These are phyloP conservation scores for Crithidia acanthocephali DNA, from an alignment of 208 protist species.

Conservation along the genomic window DNA sequence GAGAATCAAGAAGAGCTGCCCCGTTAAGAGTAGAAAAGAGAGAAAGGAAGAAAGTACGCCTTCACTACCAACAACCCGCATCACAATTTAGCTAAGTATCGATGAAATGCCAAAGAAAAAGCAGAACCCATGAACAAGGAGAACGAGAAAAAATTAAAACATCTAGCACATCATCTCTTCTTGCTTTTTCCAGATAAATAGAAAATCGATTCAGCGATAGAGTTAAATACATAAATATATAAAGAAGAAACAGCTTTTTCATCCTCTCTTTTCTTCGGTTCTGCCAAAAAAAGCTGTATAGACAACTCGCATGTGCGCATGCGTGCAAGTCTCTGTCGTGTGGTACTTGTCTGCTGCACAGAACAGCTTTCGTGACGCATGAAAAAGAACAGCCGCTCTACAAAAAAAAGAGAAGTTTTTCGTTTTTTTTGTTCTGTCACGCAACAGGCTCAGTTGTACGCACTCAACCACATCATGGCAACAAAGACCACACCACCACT, in stretches of 20 bases:
- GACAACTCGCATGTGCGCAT: neutral
- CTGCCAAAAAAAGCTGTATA: neutral
- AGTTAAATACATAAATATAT: neutral
- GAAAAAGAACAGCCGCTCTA: neutral
- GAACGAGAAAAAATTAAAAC: neutral
- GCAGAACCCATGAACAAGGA: neutral
- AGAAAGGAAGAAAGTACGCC: neutral
- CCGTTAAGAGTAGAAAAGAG: neutral
- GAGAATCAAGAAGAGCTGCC: conserved; percentile 15
- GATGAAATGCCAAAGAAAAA: neutral
- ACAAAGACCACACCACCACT: neutral
- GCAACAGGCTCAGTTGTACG: too few relatives aligned
- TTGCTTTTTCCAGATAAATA: neutral
- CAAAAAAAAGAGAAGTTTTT: neutral
- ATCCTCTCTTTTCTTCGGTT: neutral
- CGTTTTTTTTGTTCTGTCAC: too few relatives aligned
- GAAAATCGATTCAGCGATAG: neutral
- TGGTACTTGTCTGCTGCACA: too few relatives aligned
- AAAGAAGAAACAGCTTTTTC: neutral
- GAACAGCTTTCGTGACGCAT: neutral
- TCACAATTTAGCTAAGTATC: neutral
- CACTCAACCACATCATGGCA: too few relatives aligned
- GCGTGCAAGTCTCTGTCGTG: neutral
- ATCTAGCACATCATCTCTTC: neutral
- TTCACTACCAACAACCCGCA: neutral